These are phyloP conservation scores for Balakata baccata DNA, from an alignment of 345 rosid genomes.

Conservation along the genomic window DNA sequence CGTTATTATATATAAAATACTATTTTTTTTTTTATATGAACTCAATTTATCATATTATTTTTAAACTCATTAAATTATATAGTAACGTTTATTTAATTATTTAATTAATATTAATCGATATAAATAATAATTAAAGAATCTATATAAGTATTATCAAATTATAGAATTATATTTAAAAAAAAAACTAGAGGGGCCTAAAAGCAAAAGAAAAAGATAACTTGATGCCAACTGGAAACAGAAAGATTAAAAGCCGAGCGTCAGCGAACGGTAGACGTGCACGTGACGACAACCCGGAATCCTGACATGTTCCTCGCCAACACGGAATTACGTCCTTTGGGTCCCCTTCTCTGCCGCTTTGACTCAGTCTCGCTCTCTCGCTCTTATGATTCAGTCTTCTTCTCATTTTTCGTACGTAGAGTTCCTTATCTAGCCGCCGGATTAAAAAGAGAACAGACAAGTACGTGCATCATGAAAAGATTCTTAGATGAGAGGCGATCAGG, in stretches of 20 bases:
- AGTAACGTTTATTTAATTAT: no score
- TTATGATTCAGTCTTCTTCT: no score
- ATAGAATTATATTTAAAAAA: no score
- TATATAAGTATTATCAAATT: no score
- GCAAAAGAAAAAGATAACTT: neutral
- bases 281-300: constrained; percentile 51
- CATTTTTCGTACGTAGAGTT: no score
- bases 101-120: no score
- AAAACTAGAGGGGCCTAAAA: no score
- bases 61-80: no score
- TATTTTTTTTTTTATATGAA: no score
- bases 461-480: constrained; percentile 44
- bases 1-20: no score
- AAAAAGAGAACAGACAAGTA: constrained; percentile 4
- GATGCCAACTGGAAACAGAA: neutral
- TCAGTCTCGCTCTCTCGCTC: constrained; percentile 29
- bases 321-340: constrained; percentile 32
- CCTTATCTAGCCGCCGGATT: constrained; percentile 25
- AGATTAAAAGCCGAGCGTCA: neutral
- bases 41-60: no score
- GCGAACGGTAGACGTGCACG: constrained; percentile 50
- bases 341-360: constrained; percentile 26
- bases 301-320: constrained; percentile 30
- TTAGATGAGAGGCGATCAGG: constrained; percentile 7
- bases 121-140: no score